These are phyloP conservation scores for Tripterygium wilfordii DNA, from an alignment of 177 flowering plant species.

Conservation along the genomic window DNA sequence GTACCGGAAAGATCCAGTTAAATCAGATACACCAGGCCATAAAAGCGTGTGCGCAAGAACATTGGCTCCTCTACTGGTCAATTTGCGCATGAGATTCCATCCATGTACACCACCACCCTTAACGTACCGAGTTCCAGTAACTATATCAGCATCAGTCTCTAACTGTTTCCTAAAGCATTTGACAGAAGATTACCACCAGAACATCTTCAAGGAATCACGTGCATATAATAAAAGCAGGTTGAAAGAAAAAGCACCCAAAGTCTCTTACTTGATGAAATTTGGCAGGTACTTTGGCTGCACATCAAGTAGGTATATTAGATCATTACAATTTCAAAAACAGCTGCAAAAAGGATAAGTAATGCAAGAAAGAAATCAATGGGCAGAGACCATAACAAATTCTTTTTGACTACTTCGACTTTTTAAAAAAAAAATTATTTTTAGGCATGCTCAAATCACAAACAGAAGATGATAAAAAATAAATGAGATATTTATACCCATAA, in stretches of 20 bases:
- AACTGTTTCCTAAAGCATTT: constrained; percentile 74
- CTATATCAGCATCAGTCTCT: constrained; percentile 90
- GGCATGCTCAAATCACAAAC: no score
- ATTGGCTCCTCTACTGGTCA: constrained; percentile 98
- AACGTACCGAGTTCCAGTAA: constrained; percentile 95
- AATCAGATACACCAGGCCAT: constrained; percentile 99
- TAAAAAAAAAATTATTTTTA: no score
- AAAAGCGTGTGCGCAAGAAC: constrained; percentile 94
- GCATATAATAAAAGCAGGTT: no score
- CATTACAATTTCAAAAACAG: no score
- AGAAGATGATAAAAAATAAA: no score
- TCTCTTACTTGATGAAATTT: constrained; percentile 84
- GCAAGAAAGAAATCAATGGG: no score
- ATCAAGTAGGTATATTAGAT: background rate
- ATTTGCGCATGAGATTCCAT: constrained; percentile 97
- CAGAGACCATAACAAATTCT: no score
- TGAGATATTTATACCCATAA: no score
- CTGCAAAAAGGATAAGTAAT: no score
- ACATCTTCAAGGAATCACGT: constrained; percentile 3
- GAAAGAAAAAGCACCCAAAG: background rate
- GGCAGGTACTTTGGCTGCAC: constrained; percentile 98
- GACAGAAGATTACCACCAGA: constrained; percentile 1
- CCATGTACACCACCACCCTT: constrained; percentile 97
- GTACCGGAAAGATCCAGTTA: constrained; percentile 96
- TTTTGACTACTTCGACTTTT: no score